Conservation (phyloP, 768 basidiomycete species). For the Gymnopilus junonius region DNA sequence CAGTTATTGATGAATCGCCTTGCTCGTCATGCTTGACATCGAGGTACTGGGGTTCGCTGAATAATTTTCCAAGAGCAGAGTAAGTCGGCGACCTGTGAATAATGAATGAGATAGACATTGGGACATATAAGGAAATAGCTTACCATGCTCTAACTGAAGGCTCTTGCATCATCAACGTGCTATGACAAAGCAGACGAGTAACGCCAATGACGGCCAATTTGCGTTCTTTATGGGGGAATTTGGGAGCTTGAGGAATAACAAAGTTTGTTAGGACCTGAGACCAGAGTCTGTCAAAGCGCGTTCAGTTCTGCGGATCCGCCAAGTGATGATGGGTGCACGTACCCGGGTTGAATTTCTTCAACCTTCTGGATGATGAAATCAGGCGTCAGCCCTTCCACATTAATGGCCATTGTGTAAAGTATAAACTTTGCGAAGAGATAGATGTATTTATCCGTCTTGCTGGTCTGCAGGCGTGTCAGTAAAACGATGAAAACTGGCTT, state of each 20-base stretch:
- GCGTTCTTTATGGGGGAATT: constrained; percentile 80
- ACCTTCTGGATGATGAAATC: constrained; percentile 80
- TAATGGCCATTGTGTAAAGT: constrained; percentile 74
- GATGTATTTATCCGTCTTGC: constrained; percentile 87
- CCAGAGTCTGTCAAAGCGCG: constrained; percentile 56
- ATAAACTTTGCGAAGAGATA: constrained; percentile 84
- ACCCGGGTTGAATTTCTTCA: constrained; percentile 88
- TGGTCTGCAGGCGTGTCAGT: constrained; percentile 83
- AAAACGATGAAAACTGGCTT: constrained; percentile 77
- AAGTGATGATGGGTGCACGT: constrained; percentile 26
- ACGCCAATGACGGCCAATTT: constrained; percentile 85
- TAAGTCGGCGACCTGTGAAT: constrained; percentile 68
- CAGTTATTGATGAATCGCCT: constrained; percentile 61
- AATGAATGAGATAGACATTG: neutral
- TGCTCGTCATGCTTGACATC: constrained; percentile 49
- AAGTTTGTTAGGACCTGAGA: constrained; percentile 78
- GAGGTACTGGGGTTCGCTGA: constrained; percentile 78
- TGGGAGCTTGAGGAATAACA: constrained; percentile 79
- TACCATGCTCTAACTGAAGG: constrained; percentile 72
- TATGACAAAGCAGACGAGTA: constrained; percentile 78
- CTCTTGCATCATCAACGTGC: constrained; percentile 67
- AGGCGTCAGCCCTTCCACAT: constrained; percentile 73
- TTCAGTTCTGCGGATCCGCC: neutral
- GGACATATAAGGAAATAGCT: constrained; percentile 14
- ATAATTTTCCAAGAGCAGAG: constrained; percentile 72